Percentiles rank a stretch among this genome's conserved stretches.
Evolutionary conservation across 768 basidiomycete genomes (phyloP).

Genomic region (Pilatotrama ljubarskyi): DNA sequence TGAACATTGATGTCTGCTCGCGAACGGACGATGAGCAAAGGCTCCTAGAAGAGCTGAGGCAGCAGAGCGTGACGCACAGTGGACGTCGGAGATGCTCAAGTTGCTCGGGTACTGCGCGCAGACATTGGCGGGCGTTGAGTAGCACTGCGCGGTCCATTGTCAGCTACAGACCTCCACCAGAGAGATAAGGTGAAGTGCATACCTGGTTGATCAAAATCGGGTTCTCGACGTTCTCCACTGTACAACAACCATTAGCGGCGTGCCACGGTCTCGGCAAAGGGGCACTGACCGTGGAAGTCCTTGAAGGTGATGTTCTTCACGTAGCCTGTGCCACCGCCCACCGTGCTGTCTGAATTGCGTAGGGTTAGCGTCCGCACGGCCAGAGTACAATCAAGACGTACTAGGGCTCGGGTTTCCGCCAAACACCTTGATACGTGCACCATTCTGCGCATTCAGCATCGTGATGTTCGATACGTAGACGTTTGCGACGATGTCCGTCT

Average conservation of each 20-base stretch:
- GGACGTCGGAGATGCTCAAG: constrained; percentile 43
- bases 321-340: constrained; percentile 46
- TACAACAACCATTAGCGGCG: constrained; percentile 21
- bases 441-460: constrained; percentile 49
- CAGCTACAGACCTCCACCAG: neutral
- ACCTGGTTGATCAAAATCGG: constrained; percentile 44
- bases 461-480: constrained; percentile 43
- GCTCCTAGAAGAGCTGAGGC: neutral
- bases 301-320: constrained; percentile 35
- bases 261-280: neutral
- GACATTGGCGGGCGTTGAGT: constrained; percentile 34
- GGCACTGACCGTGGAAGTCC: constrained; percentile 32
- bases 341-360: constrained; percentile 29
- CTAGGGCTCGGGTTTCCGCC: constrained; percentile 43
- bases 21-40: neutral
- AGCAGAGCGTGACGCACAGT: constrained; percentile 32
- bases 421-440: constrained; percentile 54
- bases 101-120: constrained; percentile 41
- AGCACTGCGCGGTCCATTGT: constrained; percentile 34
- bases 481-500: constrained; percentile 46
- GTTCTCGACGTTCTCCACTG: constrained; percentile 41
- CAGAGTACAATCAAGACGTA: constrained; percentile 10
- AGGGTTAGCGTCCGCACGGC: neutral
- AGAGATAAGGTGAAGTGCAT: neutral
- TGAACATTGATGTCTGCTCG: constrained; percentile 39